Evolutionary conservation across 768 basidiomycete species (phyloP).

Genomic region (Termitomyces sp.): DNA sequence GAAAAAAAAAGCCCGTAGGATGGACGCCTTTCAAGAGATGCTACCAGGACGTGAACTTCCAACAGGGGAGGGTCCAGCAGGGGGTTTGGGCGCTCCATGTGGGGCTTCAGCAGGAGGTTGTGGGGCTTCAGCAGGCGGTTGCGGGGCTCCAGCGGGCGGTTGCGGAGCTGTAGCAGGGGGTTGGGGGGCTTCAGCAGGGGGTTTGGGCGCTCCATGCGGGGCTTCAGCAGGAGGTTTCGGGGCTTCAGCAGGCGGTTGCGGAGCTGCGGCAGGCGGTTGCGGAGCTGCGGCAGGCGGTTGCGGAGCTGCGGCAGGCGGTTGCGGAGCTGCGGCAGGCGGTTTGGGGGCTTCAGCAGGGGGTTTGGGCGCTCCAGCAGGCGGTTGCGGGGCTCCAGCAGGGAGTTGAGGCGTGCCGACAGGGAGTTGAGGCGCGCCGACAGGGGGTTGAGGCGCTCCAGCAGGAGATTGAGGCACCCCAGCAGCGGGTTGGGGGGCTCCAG

Average conservation of each 20-base stretch:
- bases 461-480: not conserved
- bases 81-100: too few relatives aligned
- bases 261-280: too few relatives aligned
- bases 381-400: not conserved
- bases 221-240: too few relatives aligned
- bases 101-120: too few relatives aligned
- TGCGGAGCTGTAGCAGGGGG: too few relatives aligned
- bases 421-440: not conserved
- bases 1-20: too few relatives aligned
- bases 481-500: constrained; percentile 1
- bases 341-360: not conserved
- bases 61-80: too few relatives aligned
- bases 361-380: not conserved
- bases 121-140: too few relatives aligned
- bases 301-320: not conserved
- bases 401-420: not conserved
- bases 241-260: too few relatives aligned
- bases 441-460: not conserved
- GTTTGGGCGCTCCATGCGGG: not conserved
- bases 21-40: too few relatives aligned
- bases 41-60: too few relatives aligned
- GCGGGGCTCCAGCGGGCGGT: not conserved
- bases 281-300: too few relatives aligned
- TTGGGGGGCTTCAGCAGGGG: not conserved
- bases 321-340: not conserved